Evolutionary conservation across 768 basidiomycete species (phyloP).

Genomic region (Boletus tomentosulus): DNA sequence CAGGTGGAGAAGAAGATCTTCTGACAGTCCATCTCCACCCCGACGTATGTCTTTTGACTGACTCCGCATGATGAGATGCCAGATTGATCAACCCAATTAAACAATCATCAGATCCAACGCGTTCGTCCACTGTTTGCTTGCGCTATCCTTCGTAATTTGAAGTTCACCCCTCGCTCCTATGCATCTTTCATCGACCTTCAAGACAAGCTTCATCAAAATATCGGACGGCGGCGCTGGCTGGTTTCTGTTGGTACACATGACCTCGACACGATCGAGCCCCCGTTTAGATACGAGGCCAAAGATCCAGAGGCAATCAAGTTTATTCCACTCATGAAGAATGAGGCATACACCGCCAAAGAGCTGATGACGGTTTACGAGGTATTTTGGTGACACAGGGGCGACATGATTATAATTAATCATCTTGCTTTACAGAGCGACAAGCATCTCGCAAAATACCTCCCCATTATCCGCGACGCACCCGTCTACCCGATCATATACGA

Average conservation of each 20-base stretch:
- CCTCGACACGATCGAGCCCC: conserved; percentile 80
- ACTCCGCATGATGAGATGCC: background rate
- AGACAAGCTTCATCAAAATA: conserved; percentile 96
- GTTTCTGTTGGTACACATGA: conserved; percentile 98
- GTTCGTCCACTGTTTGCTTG: conserved; percentile 90
- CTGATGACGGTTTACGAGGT: conserved; percentile 95
- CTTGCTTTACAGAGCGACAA: conserved; percentile 67
- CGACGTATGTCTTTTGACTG: conserved; percentile 50
- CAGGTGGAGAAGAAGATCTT: conserved; percentile 60
- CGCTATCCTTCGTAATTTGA: conserved; percentile 85
- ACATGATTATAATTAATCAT: background rate
- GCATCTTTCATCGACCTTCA: conserved; percentile 99
- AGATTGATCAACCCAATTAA: background rate
- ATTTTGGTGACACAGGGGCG: background rate
- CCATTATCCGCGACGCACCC: conserved; percentile 90
- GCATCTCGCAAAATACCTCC: conserved; percentile 84
- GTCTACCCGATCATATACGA: conserved; percentile 99
- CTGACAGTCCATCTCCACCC: conserved; percentile 65
- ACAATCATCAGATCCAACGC: conserved; percentile 54
- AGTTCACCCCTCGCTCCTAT: conserved; percentile 85
- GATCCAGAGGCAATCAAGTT: conserved; percentile 90
- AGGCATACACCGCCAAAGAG: conserved; percentile 80
- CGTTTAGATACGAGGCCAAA: conserved; percentile 83
- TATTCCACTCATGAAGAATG: conserved; percentile 74
- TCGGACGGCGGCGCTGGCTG: conserved; percentile 83